Evolutionary conservation across 306 rosid genomes (phyloP).

Genomic region (Senna tora): DNA sequence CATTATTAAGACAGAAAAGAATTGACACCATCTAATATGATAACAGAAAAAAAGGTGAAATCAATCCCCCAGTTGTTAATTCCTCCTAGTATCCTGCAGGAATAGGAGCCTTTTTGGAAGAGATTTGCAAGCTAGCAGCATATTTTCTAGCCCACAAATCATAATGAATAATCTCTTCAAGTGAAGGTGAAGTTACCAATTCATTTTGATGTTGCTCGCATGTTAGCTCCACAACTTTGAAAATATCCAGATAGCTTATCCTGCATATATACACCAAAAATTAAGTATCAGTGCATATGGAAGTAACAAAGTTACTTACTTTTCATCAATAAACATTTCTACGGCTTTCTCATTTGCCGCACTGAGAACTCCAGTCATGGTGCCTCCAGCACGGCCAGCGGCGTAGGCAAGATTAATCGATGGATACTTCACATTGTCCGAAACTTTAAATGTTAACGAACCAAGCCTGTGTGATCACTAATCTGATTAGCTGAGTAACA

Average conservation of each 20-base stretch:
- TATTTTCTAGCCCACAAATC: constrained; percentile 88
- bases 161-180: constrained; percentile 87
- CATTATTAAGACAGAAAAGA: too few relatives aligned
- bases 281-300: constrained; percentile 29
- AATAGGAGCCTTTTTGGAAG: constrained; percentile 54
- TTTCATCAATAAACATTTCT: constrained; percentile 89
- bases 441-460: constrained; percentile 85
- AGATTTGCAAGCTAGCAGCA: constrained; percentile 66
- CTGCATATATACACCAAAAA: too few relatives aligned
- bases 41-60: constrained; percentile 12
- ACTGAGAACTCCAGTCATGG: constrained; percentile 99
- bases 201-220: constrained; percentile 79
- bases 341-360: constrained; percentile 99
- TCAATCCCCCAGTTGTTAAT: constrained; percentile 10
- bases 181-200: constrained; percentile 71
- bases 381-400: constrained; percentile 98
- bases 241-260: constrained; percentile 87
- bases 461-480: constrained; percentile 77
- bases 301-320: constrained; percentile 53
- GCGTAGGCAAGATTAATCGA: constrained; percentile 94
- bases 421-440: constrained; percentile 92
- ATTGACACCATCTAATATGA: too few relatives aligned
- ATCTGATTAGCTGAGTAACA: constrained; percentile 30
- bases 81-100: constrained; percentile 58
- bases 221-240: constrained; percentile 92